Evolutionary conservation across 2,329 filamentous ascomycete species (phyloP).

Genomic region (Botrytis medusae): DNA sequence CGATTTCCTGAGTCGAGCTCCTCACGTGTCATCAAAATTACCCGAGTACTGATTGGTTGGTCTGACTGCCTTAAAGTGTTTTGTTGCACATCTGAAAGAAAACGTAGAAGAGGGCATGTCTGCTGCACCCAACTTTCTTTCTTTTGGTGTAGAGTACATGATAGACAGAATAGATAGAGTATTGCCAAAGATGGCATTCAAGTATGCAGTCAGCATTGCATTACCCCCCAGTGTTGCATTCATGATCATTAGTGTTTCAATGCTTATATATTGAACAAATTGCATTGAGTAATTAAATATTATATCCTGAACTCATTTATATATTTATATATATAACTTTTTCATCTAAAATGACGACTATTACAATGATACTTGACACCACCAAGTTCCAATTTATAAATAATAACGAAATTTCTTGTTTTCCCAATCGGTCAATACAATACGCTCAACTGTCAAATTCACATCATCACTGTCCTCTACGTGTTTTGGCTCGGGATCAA

Average conservation of each 20-base stretch:
- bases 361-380: background rate
- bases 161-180: background rate
- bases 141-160: too few species aligned
- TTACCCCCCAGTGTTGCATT: background rate
- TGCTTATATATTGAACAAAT: background rate
- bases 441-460: background rate
- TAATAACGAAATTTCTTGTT: background rate
- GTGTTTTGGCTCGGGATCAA: constrained; percentile 25
- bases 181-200: background rate
- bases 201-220: background rate
- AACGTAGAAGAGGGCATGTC: background rate
- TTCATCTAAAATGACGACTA: background rate
- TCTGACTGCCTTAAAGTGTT: background rate
- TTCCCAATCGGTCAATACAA: constrained; percentile 2
- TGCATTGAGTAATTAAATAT: background rate
- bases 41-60: background rate
- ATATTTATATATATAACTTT: background rate
- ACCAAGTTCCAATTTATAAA: background rate
- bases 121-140: background rate
- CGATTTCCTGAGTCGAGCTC: background rate
- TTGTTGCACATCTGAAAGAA: background rate
- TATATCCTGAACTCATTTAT: background rate
- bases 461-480: background rate
- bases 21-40: background rate
- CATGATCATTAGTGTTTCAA: background rate